Percentiles rank a stretch among this genome's conserved stretches.
phyloP scores from a whole-genome alignment of 257 asterid species.

The Primulina huaijiensis region DNA sequence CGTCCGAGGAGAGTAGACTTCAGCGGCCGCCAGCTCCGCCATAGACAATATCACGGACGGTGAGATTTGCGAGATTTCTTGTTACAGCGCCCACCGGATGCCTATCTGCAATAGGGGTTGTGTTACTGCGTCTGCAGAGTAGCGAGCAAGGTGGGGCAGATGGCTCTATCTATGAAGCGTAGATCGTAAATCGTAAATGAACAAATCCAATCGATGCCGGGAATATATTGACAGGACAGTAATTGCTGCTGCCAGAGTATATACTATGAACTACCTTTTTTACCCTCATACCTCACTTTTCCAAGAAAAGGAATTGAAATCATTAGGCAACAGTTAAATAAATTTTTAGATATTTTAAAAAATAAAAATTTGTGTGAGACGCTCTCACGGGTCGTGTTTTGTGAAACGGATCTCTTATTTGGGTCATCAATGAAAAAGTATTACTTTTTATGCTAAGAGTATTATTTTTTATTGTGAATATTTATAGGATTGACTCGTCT shows the following conservation, averaged over 20 bases:
- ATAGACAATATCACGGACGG: constrained; percentile 20
- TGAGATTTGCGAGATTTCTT: neutral
- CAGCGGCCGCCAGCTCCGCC: constrained; percentile 88
- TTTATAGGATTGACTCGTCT: too few relatives aligned
- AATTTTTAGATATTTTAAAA: too few relatives aligned
- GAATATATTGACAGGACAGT: neutral
- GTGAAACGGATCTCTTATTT: too few relatives aligned
- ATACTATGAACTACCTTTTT: neutral
- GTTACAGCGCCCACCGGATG: neutral
- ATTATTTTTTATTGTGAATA: too few relatives aligned
- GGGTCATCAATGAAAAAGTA: too few relatives aligned
- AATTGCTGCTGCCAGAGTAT: neutral
- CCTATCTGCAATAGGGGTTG: neutral
- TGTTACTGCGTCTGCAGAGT: neutral
- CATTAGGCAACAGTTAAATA: too few relatives aligned
- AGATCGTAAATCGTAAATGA: neutral
- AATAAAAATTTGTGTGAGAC: too few relatives aligned
- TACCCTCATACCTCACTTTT: too few relatives aligned
- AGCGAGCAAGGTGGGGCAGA: neutral
- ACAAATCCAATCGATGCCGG: neutral
- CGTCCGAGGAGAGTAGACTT: constrained; percentile 78
- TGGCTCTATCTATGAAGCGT: neutral
- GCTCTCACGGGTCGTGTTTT: too few relatives aligned
- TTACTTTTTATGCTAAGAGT: too few relatives aligned
- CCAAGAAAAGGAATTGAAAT: too few relatives aligned